Evolutionary conservation across 108 stramenopile genomes (phyloP).

Genomic region (Conticribra weissflogii): DNA sequence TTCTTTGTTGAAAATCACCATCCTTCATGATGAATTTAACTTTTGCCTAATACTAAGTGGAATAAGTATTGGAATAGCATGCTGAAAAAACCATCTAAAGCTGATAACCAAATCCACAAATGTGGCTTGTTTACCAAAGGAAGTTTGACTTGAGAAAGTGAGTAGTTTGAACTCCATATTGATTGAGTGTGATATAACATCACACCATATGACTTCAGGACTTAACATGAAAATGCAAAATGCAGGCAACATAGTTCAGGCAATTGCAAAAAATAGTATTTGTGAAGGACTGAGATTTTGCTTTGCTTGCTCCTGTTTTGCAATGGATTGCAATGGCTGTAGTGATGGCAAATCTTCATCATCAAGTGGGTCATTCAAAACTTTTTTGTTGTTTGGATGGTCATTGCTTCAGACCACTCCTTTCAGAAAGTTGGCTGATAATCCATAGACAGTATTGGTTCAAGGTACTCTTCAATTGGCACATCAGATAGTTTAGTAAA

Average conservation of each 20-base stretch:
- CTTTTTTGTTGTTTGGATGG: background rate
- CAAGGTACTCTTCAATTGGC: background rate
- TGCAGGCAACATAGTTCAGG: conserved; percentile 8
- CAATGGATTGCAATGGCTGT: background rate
- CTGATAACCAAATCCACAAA: too few species aligned
- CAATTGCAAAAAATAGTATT: conserved; percentile 12
- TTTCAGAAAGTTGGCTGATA: background rate
- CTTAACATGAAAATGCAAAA: conserved; percentile 20
- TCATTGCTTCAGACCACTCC: too few species aligned
- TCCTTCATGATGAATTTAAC: too few species aligned
- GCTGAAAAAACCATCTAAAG: too few species aligned
- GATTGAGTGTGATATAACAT: conserved; percentile 14
- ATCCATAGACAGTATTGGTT: too few species aligned
- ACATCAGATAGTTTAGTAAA: conserved; percentile 11
- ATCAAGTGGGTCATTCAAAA: background rate
- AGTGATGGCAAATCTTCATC: too few species aligned
- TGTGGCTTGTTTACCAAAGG: too few species aligned
- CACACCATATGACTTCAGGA: conserved; percentile 25
- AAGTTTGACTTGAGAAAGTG: conserved; percentile 9
- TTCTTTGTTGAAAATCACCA: too few species aligned
- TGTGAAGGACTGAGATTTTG: background rate
- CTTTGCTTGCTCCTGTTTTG: background rate
- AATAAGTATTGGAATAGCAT: too few species aligned
- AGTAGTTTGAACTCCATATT: conserved; percentile 16
- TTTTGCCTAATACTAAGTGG: too few species aligned